Conservation (phyloP, 768 basidiomycete genomes). For the Termitomyces sp. region DNA sequence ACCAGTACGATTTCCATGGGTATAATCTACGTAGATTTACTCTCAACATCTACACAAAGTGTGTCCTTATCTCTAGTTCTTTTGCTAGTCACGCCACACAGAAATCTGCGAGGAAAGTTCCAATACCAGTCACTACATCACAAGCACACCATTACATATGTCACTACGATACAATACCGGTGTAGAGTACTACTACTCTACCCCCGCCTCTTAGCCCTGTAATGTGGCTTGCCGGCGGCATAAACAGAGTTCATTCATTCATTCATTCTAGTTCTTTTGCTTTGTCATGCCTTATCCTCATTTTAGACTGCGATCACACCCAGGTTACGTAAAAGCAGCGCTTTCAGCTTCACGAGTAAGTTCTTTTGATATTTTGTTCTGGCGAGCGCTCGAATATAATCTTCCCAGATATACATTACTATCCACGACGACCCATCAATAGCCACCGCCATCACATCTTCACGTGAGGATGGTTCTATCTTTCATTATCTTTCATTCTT, state of each 20-base stretch:
- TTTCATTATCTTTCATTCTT: not conserved
- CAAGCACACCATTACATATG: no score
- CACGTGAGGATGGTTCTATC: conserved; percentile 22
- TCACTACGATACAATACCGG: no score
- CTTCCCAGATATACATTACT: conserved; percentile 61
- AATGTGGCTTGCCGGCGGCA: no score
- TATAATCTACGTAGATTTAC: conserved; percentile 90
- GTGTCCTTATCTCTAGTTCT: conserved; percentile 24
- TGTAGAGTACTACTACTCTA: no score
- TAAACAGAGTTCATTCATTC: no score
- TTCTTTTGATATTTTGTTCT: not conserved
- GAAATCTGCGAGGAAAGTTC: no score
- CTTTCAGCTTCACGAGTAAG: conserved; percentile 63
- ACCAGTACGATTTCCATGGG: conserved; percentile 97
- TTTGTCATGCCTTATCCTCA: not conserved
- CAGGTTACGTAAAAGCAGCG: conserved; percentile 68
- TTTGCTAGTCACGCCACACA: no score
- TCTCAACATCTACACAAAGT: conserved; percentile 83
- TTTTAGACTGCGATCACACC: conserved; percentile 68
- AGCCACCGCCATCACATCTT: conserved; percentile 33
- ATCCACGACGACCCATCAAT: conserved; percentile 69
- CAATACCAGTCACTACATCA: no score
- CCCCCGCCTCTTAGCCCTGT: no score
- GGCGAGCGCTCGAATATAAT: not conserved
- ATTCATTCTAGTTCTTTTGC: no score